Base-by-base conservation (phyloP, 2,329 filamentous ascomycete genomes). In the Exophiala lecanii-corni region DNA sequence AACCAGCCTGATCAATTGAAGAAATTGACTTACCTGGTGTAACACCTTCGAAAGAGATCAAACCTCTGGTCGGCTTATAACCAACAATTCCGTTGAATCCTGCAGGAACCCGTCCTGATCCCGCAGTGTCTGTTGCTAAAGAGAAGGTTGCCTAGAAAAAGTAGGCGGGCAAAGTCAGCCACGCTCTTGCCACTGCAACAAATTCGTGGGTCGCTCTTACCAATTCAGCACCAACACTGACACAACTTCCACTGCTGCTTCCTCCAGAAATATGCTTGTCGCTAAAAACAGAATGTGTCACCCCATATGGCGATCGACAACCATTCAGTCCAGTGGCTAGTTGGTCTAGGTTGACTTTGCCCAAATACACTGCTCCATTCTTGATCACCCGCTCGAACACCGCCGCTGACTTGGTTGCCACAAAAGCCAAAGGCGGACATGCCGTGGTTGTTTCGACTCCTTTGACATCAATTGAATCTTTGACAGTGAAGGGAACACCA, bases 311-410 rank as follows among this genome's bases (percentile, higher is more conserved):
- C 2, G 74, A 78, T 18, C 77, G 70, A 35, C 73, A 76, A 12
- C 78, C 79, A 9, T 72, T 75, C 2, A 82, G 65, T 1, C 79
- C 79, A 1, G 78, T 81, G 2, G 78, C 78, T 3, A 82, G 66
- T 57, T 82, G 78, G 55, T 82, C 79, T 41, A 82, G 67, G 53
- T 75, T 76, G 9, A 68, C 68, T 55, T 81, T 81, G 20, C 78
- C 78, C 32, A 81, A 65, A 43, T 75, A 72, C 2, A 81, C 56
- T 1, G 69, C 78, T 5, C 77, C 77, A 10, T 72, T 69, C 4
- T 66, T 62, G 3, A 76, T 61, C 3, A 77, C 56, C 32, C 64
- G 66, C 17, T 71, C 61, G 16, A 75, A 70, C 1, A 72, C 69
- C 3, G 64, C 63, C 1, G 74, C 70, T 12, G 66, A 72, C 5